Base-by-base conservation (phyloP, 257 asterid species). In the Rehmannia glutinosa region DNA sequence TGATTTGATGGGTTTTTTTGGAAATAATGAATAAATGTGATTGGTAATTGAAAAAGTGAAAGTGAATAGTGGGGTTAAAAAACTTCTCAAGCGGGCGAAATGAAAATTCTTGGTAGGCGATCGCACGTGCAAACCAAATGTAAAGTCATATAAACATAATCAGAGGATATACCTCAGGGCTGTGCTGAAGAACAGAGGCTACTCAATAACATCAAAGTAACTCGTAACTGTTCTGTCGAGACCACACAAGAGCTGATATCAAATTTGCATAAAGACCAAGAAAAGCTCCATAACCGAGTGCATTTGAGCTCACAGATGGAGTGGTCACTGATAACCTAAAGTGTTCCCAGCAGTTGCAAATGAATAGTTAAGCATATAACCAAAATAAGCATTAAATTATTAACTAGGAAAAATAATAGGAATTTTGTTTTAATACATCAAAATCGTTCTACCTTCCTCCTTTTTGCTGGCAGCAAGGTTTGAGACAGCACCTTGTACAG, bases 231-330 rank as follows among this genome's bases (percentile, higher is more conserved):
- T 83, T 81, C 92, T 79, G 75, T 94, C 99, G 50, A 94, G 81
- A 28, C 99, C 99, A 80, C 82, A 85, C 75, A 89, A 70, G 69
- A 94, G 86, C 82, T 94, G 99, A 76, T 94, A 86, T 2, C 74
- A 91, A 73, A 82, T 94, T 94, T 8, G 97, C 98, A 72, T 91
- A 94, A 1, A 94, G 76, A 47, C 98, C 98, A 62, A 94, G 98
- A 78, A 94, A 94, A 57, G 97, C 95, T 74, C 99, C 99, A 72
- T 91, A 94, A 56, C 98, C 97, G 20, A 94, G 95, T 15, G 98
- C 95, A 78, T 94, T 94, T 46, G 82, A 78, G 80, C 90, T 89
- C 82, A 89, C 90, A 46, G 97, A 85, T 42, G 99, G 97, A 53
- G 73, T 69, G 28, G 86, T 86, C 77, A 94, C 91, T 10, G 96